Evolutionary conservation across 2,329 filamentous ascomycete species (phyloP), one percentile per base, ranked within the genome.

Genomic region (Xylaria sp.): DNA sequence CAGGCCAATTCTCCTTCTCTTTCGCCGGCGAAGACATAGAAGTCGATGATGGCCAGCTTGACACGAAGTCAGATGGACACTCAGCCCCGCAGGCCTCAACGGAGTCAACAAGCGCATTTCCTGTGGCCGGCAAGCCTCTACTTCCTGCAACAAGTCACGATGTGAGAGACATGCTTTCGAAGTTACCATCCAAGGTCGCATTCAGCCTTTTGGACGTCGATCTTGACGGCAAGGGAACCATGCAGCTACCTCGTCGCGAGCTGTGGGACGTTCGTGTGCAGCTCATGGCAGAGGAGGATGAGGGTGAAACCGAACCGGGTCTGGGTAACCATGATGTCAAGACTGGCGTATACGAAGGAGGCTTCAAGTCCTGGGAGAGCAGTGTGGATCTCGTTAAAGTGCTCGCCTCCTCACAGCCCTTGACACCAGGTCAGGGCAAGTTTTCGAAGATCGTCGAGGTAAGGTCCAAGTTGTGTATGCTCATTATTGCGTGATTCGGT

Each of bases 331-430:
- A 92, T 71, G 93, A 96, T 79, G 90, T 96, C 72, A 91, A 90
- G 79, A 92, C 92, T 64, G 92, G 92, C 61, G 88, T 95, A 68
- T 96, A 96, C 80, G 93, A 96, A 81, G 93, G 93, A 66, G 93
- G 93, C 28, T 94, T 95, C 83, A 96, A 96, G 83, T 94, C 91
- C 75, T 96, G 93, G 93, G 93, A 96, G 82, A 94, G 92, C 81
- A 93, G 91, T 68, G 85, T 94, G 62, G 93, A 96, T 78, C 84
- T 96, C 20, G 91, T 93, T 60, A 92, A 90, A 77, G 88, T 91
- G n/a, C 79, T 91, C 36, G 84, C 84, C 0, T 75, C 78, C 2
- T 83, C 83, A 31, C 79, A 81, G 31, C 63, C 75, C 13, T 79
- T 82, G 58, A 73, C 81, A 20, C 68, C 78, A 3, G 72, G 75